Percentiles rank a stretch among this genome's conserved stretches.
These are phyloP conservation scores for Rhododendron vialii DNA, from an alignment of 148 eudicot genomes.

Conservation along the genomic window DNA sequence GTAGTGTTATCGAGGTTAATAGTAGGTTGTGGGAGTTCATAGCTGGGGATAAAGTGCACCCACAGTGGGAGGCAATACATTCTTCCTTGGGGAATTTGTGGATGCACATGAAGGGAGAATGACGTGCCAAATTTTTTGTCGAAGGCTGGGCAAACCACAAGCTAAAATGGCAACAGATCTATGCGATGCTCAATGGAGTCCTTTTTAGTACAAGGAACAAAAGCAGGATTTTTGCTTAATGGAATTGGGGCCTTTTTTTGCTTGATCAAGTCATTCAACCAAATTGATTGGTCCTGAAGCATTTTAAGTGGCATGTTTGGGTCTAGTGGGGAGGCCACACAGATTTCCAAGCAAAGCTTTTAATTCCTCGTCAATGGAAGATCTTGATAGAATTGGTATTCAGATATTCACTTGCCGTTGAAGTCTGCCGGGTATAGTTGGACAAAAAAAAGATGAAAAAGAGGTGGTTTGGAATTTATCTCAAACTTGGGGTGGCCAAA, in stretches of 20 bases:
- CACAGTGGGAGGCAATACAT: slow-evolving; percentile 33
- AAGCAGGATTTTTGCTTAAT: background rate
- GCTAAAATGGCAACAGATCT: slow-evolving; percentile 1
- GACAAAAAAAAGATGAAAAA: background rate
- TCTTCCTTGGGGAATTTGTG: slow-evolving; percentile 26
- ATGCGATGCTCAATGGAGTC: background rate
- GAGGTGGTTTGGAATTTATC: background rate
- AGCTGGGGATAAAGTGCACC: slow-evolving; percentile 53
- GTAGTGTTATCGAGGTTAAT: slow-evolving; percentile 61
- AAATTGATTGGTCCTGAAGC: background rate
- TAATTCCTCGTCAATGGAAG: background rate
- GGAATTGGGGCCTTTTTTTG: background rate
- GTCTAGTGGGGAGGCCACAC: background rate
- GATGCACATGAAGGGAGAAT: slow-evolving; percentile 42
- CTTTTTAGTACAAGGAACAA: background rate
- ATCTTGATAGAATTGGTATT: background rate
- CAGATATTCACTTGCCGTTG: background rate
- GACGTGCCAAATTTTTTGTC: background rate
- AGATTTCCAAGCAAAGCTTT: background rate
- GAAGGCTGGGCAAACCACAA: background rate
- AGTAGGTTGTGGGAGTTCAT: slow-evolving; percentile 56
- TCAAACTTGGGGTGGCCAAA: background rate
- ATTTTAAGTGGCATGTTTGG: background rate
- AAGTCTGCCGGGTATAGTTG: background rate
- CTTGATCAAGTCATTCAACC: background rate